These are phyloP conservation scores for Dentipellis sp. DNA, from an alignment of 768 basidiomycete species.

Conservation along the genomic window DNA sequence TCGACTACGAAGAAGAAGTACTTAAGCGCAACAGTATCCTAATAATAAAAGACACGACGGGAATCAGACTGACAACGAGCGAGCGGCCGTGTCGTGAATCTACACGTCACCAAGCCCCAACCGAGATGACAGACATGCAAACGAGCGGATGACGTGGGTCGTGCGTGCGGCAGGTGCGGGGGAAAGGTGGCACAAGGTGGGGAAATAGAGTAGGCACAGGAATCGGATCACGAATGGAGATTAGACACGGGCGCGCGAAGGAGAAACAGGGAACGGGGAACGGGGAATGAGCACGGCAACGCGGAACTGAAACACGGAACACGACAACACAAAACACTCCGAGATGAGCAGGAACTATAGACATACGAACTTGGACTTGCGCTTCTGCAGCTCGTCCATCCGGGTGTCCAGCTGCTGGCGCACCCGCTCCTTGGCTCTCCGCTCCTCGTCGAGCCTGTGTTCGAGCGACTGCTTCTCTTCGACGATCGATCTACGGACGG, in stretches of 20 bases:
- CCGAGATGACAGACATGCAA: background rate
- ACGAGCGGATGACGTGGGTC: background rate
- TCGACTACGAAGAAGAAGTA: background rate
- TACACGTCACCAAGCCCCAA: background rate
- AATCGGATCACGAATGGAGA: background rate
- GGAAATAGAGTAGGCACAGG: background rate
- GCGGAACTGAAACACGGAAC: background rate
- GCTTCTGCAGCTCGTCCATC: conserved; percentile 75
- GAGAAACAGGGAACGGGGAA: background rate
- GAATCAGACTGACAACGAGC: background rate
- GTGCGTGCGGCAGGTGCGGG: background rate
- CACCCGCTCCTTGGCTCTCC: conserved; percentile 80
- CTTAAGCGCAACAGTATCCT: background rate
- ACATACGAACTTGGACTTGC: conserved; percentile 90
- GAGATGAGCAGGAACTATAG: conserved; percentile 35
- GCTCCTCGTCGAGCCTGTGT: conserved; percentile 76
- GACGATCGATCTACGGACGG: conserved; percentile 68
- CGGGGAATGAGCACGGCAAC: background rate
- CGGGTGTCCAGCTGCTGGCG: conserved; percentile 81
- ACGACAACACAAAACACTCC: background rate
- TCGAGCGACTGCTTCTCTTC: conserved; percentile 88
- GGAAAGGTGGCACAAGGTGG: background rate
- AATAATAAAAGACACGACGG: background rate
- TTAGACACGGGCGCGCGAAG: background rate
- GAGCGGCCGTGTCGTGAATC: background rate